A percentile compares a stretch with the other conserved stretches of the same genome.
These are phyloP conservation scores for Fraxinus velutina DNA, from an alignment of 305 asterid genomes.

Conservation along the genomic window DNA sequence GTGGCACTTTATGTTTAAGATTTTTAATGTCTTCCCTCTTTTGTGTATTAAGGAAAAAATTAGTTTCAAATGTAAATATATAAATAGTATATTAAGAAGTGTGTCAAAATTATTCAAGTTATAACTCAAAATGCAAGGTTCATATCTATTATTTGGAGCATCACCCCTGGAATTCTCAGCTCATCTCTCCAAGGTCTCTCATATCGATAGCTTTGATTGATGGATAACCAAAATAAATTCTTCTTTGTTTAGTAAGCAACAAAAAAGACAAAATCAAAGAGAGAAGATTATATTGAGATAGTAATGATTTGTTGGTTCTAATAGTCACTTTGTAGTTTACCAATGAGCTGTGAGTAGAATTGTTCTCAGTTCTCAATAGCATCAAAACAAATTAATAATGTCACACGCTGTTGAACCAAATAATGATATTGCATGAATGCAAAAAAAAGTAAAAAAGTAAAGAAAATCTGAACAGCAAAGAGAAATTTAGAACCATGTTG, in stretches of 20 bases:
- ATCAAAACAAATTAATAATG: not conserved
- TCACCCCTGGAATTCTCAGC: not conserved
- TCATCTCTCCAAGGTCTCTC: not conserved
- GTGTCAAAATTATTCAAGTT: not conserved
- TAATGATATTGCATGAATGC: not conserved
- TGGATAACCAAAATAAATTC: not conserved
- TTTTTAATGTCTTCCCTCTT: not conserved
- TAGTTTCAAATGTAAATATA: not conserved
- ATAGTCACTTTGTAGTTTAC: not conserved
- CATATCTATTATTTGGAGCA: not conserved
- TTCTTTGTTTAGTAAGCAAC: constrained; percentile 3
- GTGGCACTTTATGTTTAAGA: not conserved
- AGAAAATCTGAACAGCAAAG: not conserved
- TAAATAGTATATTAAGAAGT: not conserved
- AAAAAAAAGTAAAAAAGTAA: not conserved
- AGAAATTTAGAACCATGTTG: constrained; percentile 17
- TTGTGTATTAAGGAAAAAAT: not conserved
- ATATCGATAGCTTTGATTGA: not conserved
- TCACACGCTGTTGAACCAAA: not conserved
- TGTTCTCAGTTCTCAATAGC: not conserved
- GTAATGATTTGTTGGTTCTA: constrained; percentile 3
- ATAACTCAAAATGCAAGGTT: not conserved
- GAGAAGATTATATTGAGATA: not conserved
- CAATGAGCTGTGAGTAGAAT: not conserved
- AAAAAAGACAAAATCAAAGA: not conserved